Base-by-base conservation (phyloP, 2,329 filamentous ascomycete species). In the Diplodia corticola region DNA sequence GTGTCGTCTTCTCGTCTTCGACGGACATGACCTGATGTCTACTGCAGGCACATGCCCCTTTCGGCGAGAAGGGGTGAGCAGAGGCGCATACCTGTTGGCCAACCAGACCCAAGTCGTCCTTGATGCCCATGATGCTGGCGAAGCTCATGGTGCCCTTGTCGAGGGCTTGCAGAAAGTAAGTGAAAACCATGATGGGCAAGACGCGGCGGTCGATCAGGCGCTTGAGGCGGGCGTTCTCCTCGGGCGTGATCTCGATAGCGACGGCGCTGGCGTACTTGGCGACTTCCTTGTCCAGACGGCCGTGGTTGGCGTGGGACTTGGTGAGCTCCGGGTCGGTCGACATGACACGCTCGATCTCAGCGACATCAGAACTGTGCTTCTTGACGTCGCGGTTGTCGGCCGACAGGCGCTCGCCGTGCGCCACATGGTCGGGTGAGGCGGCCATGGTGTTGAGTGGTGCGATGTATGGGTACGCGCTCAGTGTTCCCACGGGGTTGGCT, bases 281-380 rank as follows among this genome's bases (percentile, higher is more conserved):
- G 44, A 93, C 80, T 77, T 93, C 90, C 65, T 84, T 82, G 77
- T 93, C 90, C 65, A 92, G 83, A 71, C 84, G 83, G 26, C 81
- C 76, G 69, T 85, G 83, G 82, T 90, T 81, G 68, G 84, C 81
- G 63, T 83, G 80, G 64, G 85, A 84, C 64, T 82, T 83, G 65
- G 83, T 80, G 28, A 80, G 74, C 6, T 65, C 64, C 1, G 79
- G 76, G 65, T 81, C 77, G 20, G 73, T 75, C 1, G 82, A 84
- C 60, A 82, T 67, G 5, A 83, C 80, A 28, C 79, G 77, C 75
- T 86, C 84, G 65, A 86, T 78, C 65, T 84, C 79, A 6, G 76
- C 73, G 67, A 80, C 74, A 46, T 78, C 77, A 50, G 71, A 65
- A n/a, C 71, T 74, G 54, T 76, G 75, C 57, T 73, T 70, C 69